Conservation (phyloP, 1,284 basidiomycete species). For the Puccinia triticina region DNA sequence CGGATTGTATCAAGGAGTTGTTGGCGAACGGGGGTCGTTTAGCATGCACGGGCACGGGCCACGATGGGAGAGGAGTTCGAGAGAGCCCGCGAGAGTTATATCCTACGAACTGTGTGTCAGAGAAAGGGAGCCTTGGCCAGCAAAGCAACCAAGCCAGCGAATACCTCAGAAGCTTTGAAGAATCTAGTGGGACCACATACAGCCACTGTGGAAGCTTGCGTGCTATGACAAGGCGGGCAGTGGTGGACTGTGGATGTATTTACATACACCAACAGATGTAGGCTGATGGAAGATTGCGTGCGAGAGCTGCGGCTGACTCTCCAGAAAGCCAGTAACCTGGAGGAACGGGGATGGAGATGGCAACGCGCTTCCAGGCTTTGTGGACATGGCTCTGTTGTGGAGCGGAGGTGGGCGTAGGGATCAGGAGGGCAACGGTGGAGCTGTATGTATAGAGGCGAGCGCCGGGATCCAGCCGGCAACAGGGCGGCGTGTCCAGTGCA, state of each 20-base stretch:
- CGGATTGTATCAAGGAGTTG: neutral
- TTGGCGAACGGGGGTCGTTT: neutral
- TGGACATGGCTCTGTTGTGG: neutral
- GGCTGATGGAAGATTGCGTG: neutral
- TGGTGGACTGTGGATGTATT: neutral
- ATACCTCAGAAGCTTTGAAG: neutral
- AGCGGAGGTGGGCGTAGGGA: neutral
- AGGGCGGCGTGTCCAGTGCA: too few relatives aligned
- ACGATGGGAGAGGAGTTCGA: neutral
- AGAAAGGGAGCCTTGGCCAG: neutral
- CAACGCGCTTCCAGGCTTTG: neutral
- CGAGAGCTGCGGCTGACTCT: neutral
- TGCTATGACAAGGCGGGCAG: neutral
- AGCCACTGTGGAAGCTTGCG: neutral
- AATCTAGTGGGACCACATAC: neutral
- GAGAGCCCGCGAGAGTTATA: neutral
- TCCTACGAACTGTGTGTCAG: neutral
- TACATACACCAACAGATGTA: too few relatives aligned
- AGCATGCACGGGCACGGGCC: neutral
- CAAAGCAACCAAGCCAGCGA: neutral
- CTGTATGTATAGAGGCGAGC: too few relatives aligned
- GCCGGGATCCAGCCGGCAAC: too few relatives aligned
- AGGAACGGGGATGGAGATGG: neutral
- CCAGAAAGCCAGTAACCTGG: neutral
- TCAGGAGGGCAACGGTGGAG: neutral